Percentiles rank a stretch among this genome's conserved stretches.
Conservation (phyloP, 805 yeast species). For the Gaillardinia entomophila region DNA sequence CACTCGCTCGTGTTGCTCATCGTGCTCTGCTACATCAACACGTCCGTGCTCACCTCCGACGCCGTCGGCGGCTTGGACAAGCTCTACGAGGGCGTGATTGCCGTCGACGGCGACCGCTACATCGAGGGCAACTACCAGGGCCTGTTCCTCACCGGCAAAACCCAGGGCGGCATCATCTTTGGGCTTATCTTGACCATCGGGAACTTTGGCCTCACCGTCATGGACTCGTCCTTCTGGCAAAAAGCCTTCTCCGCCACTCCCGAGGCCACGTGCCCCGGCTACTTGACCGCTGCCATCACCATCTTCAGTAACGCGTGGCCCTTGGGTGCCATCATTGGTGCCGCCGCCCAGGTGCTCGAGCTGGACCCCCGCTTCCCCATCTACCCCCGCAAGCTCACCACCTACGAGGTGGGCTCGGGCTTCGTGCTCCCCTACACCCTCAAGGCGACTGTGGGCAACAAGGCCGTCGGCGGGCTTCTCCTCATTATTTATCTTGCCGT, state of each 20-base stretch:
- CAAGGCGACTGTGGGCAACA: constrained; percentile 25
- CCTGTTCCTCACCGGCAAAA: constrained; percentile 30
- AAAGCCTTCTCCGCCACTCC: constrained; percentile 31
- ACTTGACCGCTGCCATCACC: constrained; percentile 24
- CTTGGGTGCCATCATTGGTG: constrained; percentile 29
- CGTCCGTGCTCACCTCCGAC: constrained; percentile 18
- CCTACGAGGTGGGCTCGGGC: constrained; percentile 22
- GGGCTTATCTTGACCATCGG: constrained; percentile 30
- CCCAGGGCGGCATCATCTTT: constrained; percentile 27
- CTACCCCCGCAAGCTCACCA: constrained; percentile 25
- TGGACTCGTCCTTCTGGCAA: constrained; percentile 38
- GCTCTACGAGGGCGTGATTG: constrained; percentile 16
- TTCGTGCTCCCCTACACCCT: constrained; percentile 24
- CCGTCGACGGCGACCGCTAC: constrained; percentile 11
- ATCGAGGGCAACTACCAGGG: constrained; percentile 29
- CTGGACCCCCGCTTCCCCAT: constrained; percentile 21
- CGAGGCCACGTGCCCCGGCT: constrained; percentile 32
- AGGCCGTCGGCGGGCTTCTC: constrained; percentile 26
- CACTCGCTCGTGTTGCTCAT: constrained; percentile 16
- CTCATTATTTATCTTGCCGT: constrained; percentile 33
- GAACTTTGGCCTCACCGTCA: constrained; percentile 31
- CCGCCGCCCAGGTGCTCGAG: constrained; percentile 24
- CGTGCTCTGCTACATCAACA: constrained; percentile 19
- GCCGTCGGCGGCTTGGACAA: constrained; percentile 23
- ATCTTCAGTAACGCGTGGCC: constrained; percentile 32